Base-by-base conservation (phyloP, 2,329 filamentous ascomycete genomes). In the Ampelomyces quisqualis region DNA sequence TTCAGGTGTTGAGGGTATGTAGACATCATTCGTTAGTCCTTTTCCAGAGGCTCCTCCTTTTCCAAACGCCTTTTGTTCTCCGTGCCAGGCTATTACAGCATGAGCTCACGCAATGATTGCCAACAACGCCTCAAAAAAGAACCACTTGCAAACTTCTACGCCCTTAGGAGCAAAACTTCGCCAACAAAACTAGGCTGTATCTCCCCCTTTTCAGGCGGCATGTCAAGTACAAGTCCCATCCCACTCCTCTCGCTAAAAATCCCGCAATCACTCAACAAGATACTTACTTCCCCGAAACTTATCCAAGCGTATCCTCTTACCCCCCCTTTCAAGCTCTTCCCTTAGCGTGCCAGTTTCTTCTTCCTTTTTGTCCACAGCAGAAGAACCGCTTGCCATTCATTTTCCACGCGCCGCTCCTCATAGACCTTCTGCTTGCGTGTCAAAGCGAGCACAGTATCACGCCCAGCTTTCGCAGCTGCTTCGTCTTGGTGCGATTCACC, bases 401-500 rank as follows among this genome's bases (percentile, higher is more conserved):
- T 47, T n/a, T 49, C 44, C 3, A 58, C 28, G 11, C 55, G 38
- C 11, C 35, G 32, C 40, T 47, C 49, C 14, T 58, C 50, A 1
- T 53, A 44, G 5, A 49, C 47, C 14, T 48, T 41, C 29, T 62
- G 55, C 10, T 40, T 40, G 15, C 34, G 34, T 26, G 57, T 55
- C 7, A 57, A 57, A 37, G 65, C 53, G 7, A 61, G 38, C 13
- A 79, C 58, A 9, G 75, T 76, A 40, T 77, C 73, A 6, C 76
- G 70, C 1, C 76, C 77, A 2, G 71, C 73, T 48, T 64, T 64
- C 24, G 76, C 75, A 42, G 76, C 72, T 47, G 75, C 71, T 36
- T 73, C 69, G 61, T 78, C 77, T 58, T 79, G 75, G 41, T 69
- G 67, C 35, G 75, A 75, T 29, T 75, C 78, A 19, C 77, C 77